Base-by-base conservation (phyloP, 2,329 filamentous ascomycete species). In the Verticillium klebahnii region DNA sequence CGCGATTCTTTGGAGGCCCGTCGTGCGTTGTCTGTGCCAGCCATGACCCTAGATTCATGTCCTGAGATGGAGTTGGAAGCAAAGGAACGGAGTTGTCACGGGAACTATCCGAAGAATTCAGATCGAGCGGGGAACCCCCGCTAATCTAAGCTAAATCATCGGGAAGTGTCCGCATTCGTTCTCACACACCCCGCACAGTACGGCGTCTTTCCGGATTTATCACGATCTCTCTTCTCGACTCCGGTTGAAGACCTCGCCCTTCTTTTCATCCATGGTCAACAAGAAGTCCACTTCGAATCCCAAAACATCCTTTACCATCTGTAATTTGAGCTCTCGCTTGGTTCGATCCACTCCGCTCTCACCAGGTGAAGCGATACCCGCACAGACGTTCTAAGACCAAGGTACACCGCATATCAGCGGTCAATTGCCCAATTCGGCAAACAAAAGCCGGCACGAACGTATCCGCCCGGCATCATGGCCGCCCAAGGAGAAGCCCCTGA, bases 1-100 rank as follows among this genome's bases (percentile, higher is more conserved):
- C 67, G 65, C 6, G 65, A 61, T 37, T 64, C 63, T 15, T 67
- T 69, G 9, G 40, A 56, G 64, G 65, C 59, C 60, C 37, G 68
- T 15, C 60, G 55, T 9, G 58, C 23, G 12, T 31, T 58, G n/a
- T 36, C 36, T n/a, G 19, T 39, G 17, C 62, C 60, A 40, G 63
- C 57, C 63, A 64, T 64, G 19, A 56, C 54, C 45, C 59, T 32
- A 19, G 14, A 8, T 11, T 12, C 45, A 4, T 52, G 45, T 9
- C 19, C 19, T 29, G 45, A 11, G 19, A n/a, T 15, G 37, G 14
- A 17, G 6, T 7, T n/a, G 11, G 5, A 52, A 25, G 45, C 5
- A 11, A 25, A 52, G 11, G 14, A 52, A 19, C 5, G 5, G 45
- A 52, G 45, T 23, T 8, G 23, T 52, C 6, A 19, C 45, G 45